Conservation (phyloP, 1,284 basidiomycete genomes). For the Austroboletus novae-zelandiae region DNA sequence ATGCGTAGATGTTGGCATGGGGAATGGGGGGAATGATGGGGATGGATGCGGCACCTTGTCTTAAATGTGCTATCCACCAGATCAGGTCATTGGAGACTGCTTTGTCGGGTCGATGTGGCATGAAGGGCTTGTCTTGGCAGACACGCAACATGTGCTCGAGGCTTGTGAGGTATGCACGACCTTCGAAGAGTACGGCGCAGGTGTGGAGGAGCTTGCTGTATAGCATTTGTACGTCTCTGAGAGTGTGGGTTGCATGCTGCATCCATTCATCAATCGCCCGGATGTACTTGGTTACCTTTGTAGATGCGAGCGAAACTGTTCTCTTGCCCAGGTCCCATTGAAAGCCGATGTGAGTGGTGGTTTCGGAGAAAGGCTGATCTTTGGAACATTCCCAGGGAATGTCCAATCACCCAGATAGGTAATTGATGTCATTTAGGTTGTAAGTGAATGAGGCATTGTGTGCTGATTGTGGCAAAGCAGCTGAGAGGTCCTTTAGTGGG, state of each 20-base stretch:
- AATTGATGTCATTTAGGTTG: background rate
- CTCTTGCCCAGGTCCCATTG: background rate
- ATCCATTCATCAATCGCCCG: background rate
- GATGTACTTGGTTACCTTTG: background rate
- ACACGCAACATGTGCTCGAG: background rate
- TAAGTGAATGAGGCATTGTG: background rate
- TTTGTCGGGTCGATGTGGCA: background rate
- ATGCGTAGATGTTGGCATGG: too few relatives aligned
- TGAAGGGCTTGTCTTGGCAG: background rate
- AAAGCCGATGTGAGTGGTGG: background rate
- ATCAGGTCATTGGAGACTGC: too few relatives aligned
- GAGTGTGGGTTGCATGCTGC: background rate
- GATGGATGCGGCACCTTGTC: too few relatives aligned
- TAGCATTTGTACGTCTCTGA: background rate
- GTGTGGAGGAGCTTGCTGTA: background rate
- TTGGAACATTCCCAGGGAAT: constrained; percentile 12
- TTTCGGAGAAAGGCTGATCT: constrained; percentile 3
- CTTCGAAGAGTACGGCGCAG: background rate
- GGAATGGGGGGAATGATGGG: too few relatives aligned
- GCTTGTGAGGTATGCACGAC: background rate
- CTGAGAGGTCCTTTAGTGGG: background rate
- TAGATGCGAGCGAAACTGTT: background rate
- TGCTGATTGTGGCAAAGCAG: fast-evolving
- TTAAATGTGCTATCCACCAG: too few relatives aligned
- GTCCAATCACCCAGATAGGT: background rate